Base-by-base conservation (phyloP, 2,329 filamentous ascomycete genomes). In the Penicillium sp. region DNA sequence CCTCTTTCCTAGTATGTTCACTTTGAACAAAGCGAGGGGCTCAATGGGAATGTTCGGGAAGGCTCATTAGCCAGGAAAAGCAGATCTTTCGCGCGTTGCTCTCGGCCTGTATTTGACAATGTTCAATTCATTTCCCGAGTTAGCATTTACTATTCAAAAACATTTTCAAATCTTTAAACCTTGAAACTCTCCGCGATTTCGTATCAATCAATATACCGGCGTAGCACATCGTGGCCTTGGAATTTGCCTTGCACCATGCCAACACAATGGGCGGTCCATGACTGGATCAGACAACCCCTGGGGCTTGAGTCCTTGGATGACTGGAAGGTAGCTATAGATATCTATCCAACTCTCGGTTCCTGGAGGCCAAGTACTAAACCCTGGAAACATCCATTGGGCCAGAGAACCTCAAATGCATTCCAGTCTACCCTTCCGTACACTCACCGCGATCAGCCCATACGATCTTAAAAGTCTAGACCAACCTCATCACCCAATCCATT, bases 41-140 rank as follows among this genome's bases (percentile, higher is more conserved):
- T 48, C 45, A 51, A 52, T 31, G 36, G 34, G n/a, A n/a, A n/a
- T 18, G 18, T n/a, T 36, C 13, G 13, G 34, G 34, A 32, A 40
- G 51, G 52, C 54, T 57, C 45, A 57, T 49, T 45, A 52, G 54
- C 54, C 46, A 47, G 51, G 39, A 50, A 54, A 57, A 54, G 48
- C 43, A 42, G 32, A 45, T 44, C 36, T 47, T 14, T 50, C 29
- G 41, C 36, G 16, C 13, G 32, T 21, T 31, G 13, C 7, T 42
- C 18, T 48, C 34, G 52, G 46, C 27, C 45, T 32, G 41, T 39
- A 47, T 52, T 47, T 39, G 45, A 47, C 44, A 21, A 22, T 42
- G 21, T 36, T 42, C 46, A 51, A 48, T 43, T 57, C 48, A 27
- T 38, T 51, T 41, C 47, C 44, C 40, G 48, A 48, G 29, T 32